Evolutionary conservation across 2,329 filamentous ascomycete species (phyloP), one percentile per base, ranked within the genome.

Genomic region (Phialocephala subalpina): DNA sequence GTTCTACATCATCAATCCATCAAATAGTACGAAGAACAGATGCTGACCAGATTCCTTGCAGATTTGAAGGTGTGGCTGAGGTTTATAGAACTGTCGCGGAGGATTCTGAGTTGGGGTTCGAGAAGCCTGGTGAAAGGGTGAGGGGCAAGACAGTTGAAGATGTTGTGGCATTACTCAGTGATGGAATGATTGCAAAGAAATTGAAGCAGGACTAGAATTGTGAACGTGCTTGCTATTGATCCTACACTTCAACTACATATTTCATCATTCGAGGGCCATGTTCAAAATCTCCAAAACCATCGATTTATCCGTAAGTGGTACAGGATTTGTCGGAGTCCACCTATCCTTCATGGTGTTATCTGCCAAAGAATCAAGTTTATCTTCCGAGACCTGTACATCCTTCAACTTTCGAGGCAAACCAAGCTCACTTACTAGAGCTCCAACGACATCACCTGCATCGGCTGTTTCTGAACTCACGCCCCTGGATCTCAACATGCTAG

Each of bases 341-440:
- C 78, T 76, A 74, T 88, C 84, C 3, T 80, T 75, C 69, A 88
- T 73, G 67, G 81, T 82, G 66, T 83, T 82, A 64, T 78, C 75
- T 0, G 86, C 84, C 56, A 89, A 73, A 3, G 67, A 71, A 25
- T 82, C 80, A 18, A 87, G 73, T 71, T 81, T 79, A 2, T 87
- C 82, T 27, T 77, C 77, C 0, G 79, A 79, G 2, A 89, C 80
- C 0, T 82, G 80, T 1, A 87, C 83, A 5, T 84, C 84, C 55
- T 78, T 80, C 56, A 89, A 70, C 3, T 80, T 82, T 61, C 82
- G 78, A n/a, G 86, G 85, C 82, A 89, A 78, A 0, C 80, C 84
- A 20, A 89, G 73, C 47, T 81, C 80, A 7, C 80, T 78, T 49
- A 89, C 80, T 2, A 88, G 75, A 3, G 77, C 79, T 58, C 84